A percentile compares a stretch with the other conserved stretches of the same genome.
Conservation (phyloP, 1,139 yeast genomes). For the Sugiyamaella japonica region DNA sequence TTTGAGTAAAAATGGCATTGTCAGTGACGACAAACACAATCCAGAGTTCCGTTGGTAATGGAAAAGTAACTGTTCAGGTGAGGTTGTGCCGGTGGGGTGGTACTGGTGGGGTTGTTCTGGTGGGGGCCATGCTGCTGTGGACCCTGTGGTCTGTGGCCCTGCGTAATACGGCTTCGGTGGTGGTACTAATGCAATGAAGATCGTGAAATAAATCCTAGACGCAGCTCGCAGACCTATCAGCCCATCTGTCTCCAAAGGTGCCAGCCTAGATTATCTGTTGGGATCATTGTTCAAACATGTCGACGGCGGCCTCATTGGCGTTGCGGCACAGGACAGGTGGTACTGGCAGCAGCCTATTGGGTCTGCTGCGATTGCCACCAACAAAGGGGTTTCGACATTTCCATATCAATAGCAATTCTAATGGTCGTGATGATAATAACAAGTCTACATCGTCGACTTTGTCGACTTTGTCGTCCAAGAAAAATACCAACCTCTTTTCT, state of each 20-base stretch:
- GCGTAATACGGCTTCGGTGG: constrained; percentile 7
- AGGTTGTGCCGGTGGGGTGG: no score
- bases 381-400: constrained; percentile 1
- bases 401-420: background rate
- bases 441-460: background rate
- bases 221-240: background rate
- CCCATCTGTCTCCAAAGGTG: background rate
- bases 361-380: background rate
- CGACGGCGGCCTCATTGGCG: background rate
- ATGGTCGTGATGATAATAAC: background rate
- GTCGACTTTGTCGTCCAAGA: background rate
- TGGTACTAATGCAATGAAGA: background rate
- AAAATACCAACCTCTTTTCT: background rate
- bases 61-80: no score
- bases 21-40: no score
- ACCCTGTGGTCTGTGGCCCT: background rate
- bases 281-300: background rate
- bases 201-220: background rate
- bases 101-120: no score
- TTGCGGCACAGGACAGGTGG: background rate
- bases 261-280: background rate
- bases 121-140: background rate
- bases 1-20: constrained; percentile 12
- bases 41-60: no score
- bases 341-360: background rate